These are phyloP conservation scores for Nicotiana otophora DNA, from an alignment of 257 asterid species.

Conservation along the genomic window DNA sequence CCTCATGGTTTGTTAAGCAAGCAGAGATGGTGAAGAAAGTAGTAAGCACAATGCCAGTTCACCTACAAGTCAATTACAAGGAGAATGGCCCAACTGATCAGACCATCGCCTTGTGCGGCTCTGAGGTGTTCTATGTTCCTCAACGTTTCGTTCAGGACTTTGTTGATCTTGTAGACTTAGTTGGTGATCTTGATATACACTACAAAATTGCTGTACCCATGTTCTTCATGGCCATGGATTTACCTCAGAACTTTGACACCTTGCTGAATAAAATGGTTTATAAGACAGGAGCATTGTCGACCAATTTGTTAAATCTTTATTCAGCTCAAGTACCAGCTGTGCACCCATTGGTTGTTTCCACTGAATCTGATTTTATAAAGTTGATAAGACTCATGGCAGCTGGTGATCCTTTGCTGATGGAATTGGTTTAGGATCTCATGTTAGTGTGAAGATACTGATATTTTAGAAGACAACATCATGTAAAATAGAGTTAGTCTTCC, in stretches of 20 bases:
- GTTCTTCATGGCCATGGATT: conserved; percentile 46
- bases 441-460: neutral
- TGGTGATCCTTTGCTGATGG: conserved; percentile 25
- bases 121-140: conserved; percentile 37
- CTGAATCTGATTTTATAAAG: conserved; percentile 13
- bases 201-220: conserved; percentile 38
- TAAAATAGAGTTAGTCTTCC: neutral
- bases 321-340: conserved; percentile 25
- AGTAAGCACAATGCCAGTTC: conserved; percentile 40
- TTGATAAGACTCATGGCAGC: conserved; percentile 21
- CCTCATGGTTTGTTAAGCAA: conserved; percentile 33
- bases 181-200: conserved; percentile 38
- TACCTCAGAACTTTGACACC: conserved; percentile 37
- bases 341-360: conserved; percentile 19
- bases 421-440: conserved; percentile 11
- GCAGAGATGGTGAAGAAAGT: conserved; percentile 34
- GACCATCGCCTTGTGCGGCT: conserved; percentile 34
- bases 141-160: conserved; percentile 31
- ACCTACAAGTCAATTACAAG: conserved; percentile 43
- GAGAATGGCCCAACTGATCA: conserved; percentile 33
- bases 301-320: conserved; percentile 7
- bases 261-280: conserved; percentile 21
- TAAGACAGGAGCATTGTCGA: neutral
- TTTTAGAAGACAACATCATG: neutral
- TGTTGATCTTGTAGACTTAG: conserved; percentile 35